phyloP scores from a whole-genome alignment of 2,329 filamentous ascomycete genomes.

The Colletotrichum tropicale region DNA sequence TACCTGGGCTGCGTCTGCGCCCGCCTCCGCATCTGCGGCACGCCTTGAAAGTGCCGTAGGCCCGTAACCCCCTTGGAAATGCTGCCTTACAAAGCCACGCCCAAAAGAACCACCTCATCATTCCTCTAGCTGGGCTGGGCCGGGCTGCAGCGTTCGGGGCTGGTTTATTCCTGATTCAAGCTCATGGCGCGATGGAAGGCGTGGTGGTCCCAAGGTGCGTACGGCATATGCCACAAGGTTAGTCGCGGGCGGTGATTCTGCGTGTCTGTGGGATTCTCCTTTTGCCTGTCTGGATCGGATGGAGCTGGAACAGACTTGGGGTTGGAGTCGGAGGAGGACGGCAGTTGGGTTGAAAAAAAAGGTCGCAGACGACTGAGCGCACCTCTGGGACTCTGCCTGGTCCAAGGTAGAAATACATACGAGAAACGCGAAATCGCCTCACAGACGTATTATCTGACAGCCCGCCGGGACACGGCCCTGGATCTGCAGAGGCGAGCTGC shows the following conservation, averaged over 20 bases:
- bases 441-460: slow-evolving; percentile 4
- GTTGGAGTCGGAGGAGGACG: neutral
- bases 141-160: neutral
- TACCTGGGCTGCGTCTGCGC: neutral
- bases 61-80: neutral
- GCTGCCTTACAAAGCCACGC: neutral
- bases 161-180: neutral
- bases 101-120: neutral
- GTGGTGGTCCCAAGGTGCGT: neutral
- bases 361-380: neutral
- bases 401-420: neutral
- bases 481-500: neutral
- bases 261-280: neutral
- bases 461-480: slow-evolving; percentile 2
- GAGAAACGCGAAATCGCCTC: neutral
- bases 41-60: neutral
- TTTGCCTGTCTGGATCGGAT: neutral
- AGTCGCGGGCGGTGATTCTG: neutral
- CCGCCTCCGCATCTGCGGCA: neutral
- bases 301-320: neutral
- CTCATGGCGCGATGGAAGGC: neutral
- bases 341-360: neutral
- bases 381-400: neutral
- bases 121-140: neutral
- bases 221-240: neutral